Conservation (phyloP, 441 rosid species). For the Populus hybrid region DNA sequence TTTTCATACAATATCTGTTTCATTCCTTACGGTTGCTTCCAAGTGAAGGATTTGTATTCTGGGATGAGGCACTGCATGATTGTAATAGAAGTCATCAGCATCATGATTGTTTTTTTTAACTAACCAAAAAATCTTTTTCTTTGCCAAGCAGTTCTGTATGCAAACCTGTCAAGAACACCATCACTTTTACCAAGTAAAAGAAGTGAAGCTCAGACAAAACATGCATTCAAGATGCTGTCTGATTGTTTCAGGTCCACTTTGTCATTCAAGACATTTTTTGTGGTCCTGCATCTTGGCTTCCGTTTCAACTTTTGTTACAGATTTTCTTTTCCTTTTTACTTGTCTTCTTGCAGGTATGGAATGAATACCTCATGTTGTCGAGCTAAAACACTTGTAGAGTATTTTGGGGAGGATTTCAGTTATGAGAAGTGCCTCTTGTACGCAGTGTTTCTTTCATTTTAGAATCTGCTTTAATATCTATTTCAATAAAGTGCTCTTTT, state of each 20-base stretch:
- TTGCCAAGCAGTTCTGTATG: constrained; percentile 58
- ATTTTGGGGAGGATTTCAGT: constrained; percentile 79
- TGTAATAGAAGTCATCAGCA: background rate
- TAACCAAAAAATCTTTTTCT: background rate
- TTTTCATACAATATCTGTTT: background rate
- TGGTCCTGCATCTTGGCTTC: background rate
- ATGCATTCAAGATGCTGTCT: constrained; percentile 75
- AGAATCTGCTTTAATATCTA: background rate
- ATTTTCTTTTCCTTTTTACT: background rate
- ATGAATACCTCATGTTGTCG: constrained; percentile 84
- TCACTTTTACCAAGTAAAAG: constrained; percentile 72
- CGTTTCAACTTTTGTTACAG: background rate
- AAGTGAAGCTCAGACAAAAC: constrained; percentile 66
- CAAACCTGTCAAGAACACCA: constrained; percentile 62
- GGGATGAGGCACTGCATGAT: background rate
- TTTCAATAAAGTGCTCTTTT: background rate
- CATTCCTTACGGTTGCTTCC: background rate
- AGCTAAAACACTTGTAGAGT: constrained; percentile 73
- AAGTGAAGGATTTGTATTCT: background rate
- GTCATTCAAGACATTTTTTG: background rate
- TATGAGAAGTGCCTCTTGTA: constrained; percentile 62
- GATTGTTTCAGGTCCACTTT: constrained; percentile 69
- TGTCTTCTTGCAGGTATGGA: constrained; percentile 59
- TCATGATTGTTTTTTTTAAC: background rate
- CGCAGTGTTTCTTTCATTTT: constrained; percentile 18